These are phyloP conservation scores for Starmerella potacharoeniae DNA, from an alignment of 805 yeast species.

Conservation along the genomic window DNA sequence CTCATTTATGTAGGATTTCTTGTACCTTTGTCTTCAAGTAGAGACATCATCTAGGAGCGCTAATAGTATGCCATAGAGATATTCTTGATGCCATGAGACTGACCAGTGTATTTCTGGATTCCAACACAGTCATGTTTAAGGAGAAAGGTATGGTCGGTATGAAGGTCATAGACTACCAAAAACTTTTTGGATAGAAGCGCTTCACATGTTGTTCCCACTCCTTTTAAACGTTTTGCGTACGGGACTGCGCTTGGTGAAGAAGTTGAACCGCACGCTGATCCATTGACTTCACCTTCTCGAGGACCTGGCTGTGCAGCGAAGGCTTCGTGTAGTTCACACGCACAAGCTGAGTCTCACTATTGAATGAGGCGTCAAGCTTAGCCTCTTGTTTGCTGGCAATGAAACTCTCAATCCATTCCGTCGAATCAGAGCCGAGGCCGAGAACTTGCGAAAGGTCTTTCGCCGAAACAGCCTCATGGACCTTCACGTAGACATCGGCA, in stretches of 20 bases:
- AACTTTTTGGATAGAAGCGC: no score
- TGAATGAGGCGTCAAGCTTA: constrained; percentile 39
- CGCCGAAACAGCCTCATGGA: constrained; percentile 41
- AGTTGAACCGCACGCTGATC: constrained; percentile 50
- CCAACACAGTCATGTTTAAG: no score
- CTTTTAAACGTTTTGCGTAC: neutral
- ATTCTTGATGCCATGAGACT: no score
- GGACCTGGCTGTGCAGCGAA: constrained; percentile 54
- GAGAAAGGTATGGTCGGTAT: no score
- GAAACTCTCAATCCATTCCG: constrained; percentile 41
- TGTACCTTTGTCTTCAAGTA: no score
- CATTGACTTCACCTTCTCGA: constrained; percentile 56
- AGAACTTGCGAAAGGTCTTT: constrained; percentile 36
- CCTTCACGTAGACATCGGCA: constrained; percentile 44
- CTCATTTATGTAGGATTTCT: no score
- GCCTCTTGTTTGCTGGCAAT: constrained; percentile 44
- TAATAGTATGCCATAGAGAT: no score
- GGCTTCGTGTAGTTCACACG: constrained; percentile 36
- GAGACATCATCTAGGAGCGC: no score
- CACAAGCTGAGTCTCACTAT: constrained; percentile 7
- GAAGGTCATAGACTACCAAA: no score
- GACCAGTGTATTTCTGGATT: no score
- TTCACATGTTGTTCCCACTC: no score
- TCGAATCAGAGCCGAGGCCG: constrained; percentile 37
- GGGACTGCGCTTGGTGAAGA: constrained; percentile 24